These are phyloP conservation scores for Paramyrothecium sp. DNA, from an alignment of 2,329 filamentous ascomycete species.

Conservation along the genomic window DNA sequence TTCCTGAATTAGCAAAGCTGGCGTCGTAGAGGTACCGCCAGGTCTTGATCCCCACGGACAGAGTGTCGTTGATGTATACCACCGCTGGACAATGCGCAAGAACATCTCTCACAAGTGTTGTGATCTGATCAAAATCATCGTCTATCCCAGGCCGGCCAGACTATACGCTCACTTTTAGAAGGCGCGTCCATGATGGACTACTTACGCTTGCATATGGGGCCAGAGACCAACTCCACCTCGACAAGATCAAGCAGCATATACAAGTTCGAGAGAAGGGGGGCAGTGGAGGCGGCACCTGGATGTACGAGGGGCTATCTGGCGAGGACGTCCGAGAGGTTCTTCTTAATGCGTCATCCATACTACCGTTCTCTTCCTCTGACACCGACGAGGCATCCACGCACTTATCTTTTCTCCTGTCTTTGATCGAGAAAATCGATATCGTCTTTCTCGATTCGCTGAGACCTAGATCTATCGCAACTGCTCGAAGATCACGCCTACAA, in stretches of 20 bases:
- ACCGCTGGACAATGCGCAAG: neutral
- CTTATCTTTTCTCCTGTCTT: neutral
- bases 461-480: neutral
- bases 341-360: neutral
- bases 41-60: constrained; percentile 28
- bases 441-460: neutral
- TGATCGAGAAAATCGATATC: neutral
- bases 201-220: neutral
- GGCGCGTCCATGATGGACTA: neutral
- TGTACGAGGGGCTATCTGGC: neutral
- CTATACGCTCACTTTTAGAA: neutral
- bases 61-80: constrained; percentile 24
- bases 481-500: neutral
- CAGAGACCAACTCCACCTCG: neutral
- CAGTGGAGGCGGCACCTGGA: neutral
- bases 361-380: neutral
- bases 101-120: neutral
- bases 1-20: constrained; percentile 45
- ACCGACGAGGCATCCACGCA: neutral
- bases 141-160: neutral
- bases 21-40: constrained; percentile 47
- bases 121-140: neutral
- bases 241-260: neutral
- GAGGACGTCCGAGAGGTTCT: neutral
- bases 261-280: neutral